A percentile compares a stretch with the other conserved stretches of the same genome.
Conservation (phyloP, 2,329 filamentous ascomycete genomes). For the Fusarium floridanum region DNA sequence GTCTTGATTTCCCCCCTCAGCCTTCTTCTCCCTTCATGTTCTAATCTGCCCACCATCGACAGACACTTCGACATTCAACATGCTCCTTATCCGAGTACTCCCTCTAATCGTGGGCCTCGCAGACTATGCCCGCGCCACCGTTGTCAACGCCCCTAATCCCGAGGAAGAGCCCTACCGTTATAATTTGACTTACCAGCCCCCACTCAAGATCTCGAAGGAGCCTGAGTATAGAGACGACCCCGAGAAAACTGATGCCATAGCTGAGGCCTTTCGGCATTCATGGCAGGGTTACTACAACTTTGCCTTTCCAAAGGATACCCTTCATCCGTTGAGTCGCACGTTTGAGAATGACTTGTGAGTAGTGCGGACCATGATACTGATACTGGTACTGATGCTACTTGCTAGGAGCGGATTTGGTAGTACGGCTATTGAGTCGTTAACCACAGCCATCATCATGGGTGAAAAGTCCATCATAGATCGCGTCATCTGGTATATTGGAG, state of each 20-base stretch:
- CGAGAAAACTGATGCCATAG: conserved; percentile 55
- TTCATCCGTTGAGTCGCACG: conserved; percentile 75
- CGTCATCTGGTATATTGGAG: conserved; percentile 78
- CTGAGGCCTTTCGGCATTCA: conserved; percentile 75
- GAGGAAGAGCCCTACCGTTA: neutral
- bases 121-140: neutral
- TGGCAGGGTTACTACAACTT: conserved; percentile 81
- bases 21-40: neutral
- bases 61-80: neutral
- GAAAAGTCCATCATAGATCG: conserved; percentile 74
- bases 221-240: neutral
- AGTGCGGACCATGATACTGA: neutral
- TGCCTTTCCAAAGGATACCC: conserved; percentile 83
- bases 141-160: neutral
- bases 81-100: neutral
- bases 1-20: no score
- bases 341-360: conserved; percentile 77
- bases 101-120: neutral
- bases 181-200: neutral
- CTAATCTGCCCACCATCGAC: neutral
- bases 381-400: neutral
- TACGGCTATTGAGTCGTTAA: conserved; percentile 83
- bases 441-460: conserved; percentile 83
- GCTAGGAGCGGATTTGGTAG: conserved; percentile 86
- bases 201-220: neutral